These are phyloP conservation scores for Ganoderma sinense DNA, from an alignment of 1,284 basidiomycete species.

Conservation along the genomic window DNA sequence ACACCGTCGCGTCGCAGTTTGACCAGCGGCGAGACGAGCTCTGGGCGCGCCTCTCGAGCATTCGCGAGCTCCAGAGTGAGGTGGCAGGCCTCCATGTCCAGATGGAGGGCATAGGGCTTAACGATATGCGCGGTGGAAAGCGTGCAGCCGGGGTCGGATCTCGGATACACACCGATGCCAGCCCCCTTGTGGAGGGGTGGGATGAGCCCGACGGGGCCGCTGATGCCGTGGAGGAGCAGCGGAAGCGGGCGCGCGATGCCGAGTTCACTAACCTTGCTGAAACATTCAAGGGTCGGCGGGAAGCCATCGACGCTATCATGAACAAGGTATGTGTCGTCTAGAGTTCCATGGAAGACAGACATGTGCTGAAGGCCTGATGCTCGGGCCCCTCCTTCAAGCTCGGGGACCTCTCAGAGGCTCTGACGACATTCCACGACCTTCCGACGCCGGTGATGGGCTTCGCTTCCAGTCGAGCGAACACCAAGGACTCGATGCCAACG, in stretches of 20 bases:
- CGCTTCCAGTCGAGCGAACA: slow-evolving; percentile 39
- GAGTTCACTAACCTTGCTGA: slow-evolving; percentile 71
- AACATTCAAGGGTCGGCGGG: slow-evolving; percentile 71
- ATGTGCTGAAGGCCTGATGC: slow-evolving; percentile 33
- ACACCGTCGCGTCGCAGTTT: slow-evolving; percentile 31
- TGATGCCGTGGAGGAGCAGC: slow-evolving; percentile 39
- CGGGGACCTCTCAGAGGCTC: slow-evolving; percentile 62
- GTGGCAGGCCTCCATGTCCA: slow-evolving; percentile 74
- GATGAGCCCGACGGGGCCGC: slow-evolving; percentile 43
- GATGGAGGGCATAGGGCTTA: slow-evolving; percentile 69
- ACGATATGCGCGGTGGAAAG: slow-evolving; percentile 32
- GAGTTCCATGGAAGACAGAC: background rate
- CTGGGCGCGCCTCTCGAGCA: slow-evolving; percentile 71
- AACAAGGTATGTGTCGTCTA: slow-evolving; percentile 50
- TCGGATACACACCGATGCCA: slow-evolving; percentile 38
- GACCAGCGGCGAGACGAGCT: slow-evolving; percentile 55
- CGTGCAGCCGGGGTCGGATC: slow-evolving; percentile 32
- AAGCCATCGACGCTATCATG: slow-evolving; percentile 75
- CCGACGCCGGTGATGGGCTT: slow-evolving; percentile 61
- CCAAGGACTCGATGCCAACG: slow-evolving; percentile 36
- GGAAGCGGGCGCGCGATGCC: slow-evolving; percentile 54
- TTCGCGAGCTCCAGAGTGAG: slow-evolving; percentile 73
- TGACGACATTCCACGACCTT: slow-evolving; percentile 66
- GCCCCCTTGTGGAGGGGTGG: slow-evolving; percentile 39
- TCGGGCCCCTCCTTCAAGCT: slow-evolving; percentile 47